Evolutionary conservation across 176 grass and related monocot genomes (phyloP).

Genomic region (Eremochloa ophiuroides): DNA sequence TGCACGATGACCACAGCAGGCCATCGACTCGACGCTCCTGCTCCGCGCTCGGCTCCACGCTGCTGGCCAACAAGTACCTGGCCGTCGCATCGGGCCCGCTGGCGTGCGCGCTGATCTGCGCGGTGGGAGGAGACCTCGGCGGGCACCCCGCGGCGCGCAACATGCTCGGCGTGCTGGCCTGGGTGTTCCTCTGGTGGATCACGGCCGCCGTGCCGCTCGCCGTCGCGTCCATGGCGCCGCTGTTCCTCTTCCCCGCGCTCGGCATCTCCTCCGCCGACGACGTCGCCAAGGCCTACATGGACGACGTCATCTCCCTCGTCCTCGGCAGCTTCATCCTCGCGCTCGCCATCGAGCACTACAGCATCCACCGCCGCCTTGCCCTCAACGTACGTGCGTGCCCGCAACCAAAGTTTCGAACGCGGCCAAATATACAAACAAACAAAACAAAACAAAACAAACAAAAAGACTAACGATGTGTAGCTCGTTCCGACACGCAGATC

Average conservation of each 20-base stretch:
- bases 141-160: slow-evolving; percentile 47
- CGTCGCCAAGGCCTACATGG: slow-evolving; percentile 81
- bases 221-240: slow-evolving; percentile 87
- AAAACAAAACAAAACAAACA: background rate
- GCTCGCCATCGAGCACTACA: slow-evolving; percentile 84
- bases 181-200: slow-evolving; percentile 97
- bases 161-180: slow-evolving; percentile 78
- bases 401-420: background rate
- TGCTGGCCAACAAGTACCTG: slow-evolving; percentile 44
- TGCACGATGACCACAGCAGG: background rate
- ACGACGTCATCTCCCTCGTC: slow-evolving; percentile 92
- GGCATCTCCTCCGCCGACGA: slow-evolving; percentile 52
- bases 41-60: slow-evolving; percentile 14
- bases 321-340: slow-evolving; percentile 96
- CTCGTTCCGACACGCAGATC: slow-evolving; percentile 35
- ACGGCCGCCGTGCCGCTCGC: slow-evolving; percentile 81
- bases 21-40: background rate
- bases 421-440: background rate
- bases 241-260: slow-evolving; percentile 81
- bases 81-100: slow-evolving; percentile 50
- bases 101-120: slow-evolving; percentile 41
- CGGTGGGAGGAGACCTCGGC: slow-evolving; percentile 38
- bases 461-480: background rate
- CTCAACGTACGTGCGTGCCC: slow-evolving; percentile 41
- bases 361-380: slow-evolving; percentile 88